Conservation (phyloP, 1,284 basidiomycete species). For the Spongispora temasekensis region DNA sequence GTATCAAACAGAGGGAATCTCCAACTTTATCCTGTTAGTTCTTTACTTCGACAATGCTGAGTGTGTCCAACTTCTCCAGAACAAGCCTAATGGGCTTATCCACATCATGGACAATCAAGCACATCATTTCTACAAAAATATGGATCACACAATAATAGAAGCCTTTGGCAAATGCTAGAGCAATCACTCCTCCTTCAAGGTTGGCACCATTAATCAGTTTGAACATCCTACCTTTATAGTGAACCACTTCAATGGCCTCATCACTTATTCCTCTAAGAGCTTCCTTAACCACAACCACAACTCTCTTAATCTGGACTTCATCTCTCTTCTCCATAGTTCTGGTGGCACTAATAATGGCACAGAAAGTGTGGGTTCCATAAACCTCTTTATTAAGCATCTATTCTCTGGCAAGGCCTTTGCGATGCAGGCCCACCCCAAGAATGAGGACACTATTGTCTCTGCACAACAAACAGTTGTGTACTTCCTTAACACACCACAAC, state of each 20-base stretch:
- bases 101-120: conserved; percentile 99
- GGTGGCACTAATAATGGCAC: conserved; percentile 43
- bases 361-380: conserved; percentile 75
- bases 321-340: conserved; percentile 83
- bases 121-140: conserved; percentile 86
- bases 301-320: conserved; percentile 90
- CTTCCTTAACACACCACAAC: no score
- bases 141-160: conserved; percentile 93
- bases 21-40: conserved; percentile 66
- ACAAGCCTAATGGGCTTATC: conserved; percentile 88
- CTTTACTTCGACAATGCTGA: conserved; percentile 93
- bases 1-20: conserved; percentile 83
- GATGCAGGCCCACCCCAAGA: conserved; percentile 86
- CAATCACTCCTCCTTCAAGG: conserved; percentile 89
- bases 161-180: conserved; percentile 94
- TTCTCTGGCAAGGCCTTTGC: conserved; percentile 89
- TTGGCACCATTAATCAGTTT: conserved; percentile 71
- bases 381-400: conserved; percentile 88
- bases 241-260: conserved; percentile 88
- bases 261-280: conserved; percentile 87
- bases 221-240: conserved; percentile 89
- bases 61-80: no score
- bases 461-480: conserved; percentile 74
- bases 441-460: conserved; percentile 92
- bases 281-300: conserved; percentile 93